These are phyloP conservation scores for Microdochium bolleyi DNA, from an alignment of 2,329 filamentous ascomycete species.

Conservation along the genomic window DNA sequence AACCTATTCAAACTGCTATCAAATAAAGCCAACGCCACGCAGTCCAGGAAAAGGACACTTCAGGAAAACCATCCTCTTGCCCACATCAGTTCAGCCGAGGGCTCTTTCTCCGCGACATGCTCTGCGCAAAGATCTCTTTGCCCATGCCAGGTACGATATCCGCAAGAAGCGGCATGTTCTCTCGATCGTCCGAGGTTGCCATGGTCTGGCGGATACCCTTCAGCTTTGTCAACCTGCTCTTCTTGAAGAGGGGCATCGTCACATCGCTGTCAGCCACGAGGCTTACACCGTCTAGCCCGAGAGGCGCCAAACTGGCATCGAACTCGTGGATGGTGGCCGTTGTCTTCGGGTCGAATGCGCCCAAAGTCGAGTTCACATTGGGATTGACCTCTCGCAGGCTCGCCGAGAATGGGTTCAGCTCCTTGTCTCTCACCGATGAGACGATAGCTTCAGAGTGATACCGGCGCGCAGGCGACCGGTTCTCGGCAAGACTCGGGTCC, in stretches of 20 bases:
- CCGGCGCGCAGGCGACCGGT: slow-evolving; percentile 9
- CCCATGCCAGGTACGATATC: slow-evolving; percentile 16
- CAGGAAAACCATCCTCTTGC: background rate
- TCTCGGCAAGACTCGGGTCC: slow-evolving; percentile 14
- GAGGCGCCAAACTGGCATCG: slow-evolving; percentile 8
- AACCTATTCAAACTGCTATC: no score
- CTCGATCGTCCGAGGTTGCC: slow-evolving; percentile 18
- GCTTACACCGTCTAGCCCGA: slow-evolving; percentile 5
- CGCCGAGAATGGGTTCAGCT: slow-evolving; percentile 24
- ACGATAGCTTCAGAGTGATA: slow-evolving; percentile 13
- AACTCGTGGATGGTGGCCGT: slow-evolving; percentile 29
- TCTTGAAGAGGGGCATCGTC: slow-evolving; percentile 40
- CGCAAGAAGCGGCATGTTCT: slow-evolving; percentile 37
- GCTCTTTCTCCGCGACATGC: slow-evolving; percentile 44
- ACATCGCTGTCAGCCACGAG: slow-evolving; percentile 21
- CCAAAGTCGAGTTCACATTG: slow-evolving; percentile 35
- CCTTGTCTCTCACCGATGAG: slow-evolving; percentile 8
- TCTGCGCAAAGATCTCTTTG: slow-evolving; percentile 32
- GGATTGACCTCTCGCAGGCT: slow-evolving; percentile 50
- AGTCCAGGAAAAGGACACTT: no score
- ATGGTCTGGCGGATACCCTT: slow-evolving; percentile 10
- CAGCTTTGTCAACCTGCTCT: slow-evolving; percentile 25
- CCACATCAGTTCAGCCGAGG: slow-evolving; percentile 30
- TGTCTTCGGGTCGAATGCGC: slow-evolving; percentile 32
- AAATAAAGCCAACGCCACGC: no score